These are phyloP conservation scores for Athelia sp. DNA, from an alignment of 1,284 basidiomycete species.

Conservation along the genomic window DNA sequence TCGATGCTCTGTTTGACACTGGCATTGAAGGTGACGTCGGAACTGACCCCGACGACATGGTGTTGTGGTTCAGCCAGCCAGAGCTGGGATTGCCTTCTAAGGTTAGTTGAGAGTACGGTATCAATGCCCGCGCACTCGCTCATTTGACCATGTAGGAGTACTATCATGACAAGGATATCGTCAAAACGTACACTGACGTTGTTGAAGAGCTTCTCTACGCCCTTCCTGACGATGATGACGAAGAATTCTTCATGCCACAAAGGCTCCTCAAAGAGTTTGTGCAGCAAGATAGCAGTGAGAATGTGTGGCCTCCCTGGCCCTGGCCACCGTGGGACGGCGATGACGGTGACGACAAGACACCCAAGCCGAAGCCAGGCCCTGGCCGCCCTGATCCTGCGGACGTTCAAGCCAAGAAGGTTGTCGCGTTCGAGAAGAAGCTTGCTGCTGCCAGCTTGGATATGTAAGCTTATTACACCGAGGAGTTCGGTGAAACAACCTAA, in stretches of 20 bases:
- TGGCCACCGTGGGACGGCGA: slow-evolving; percentile 79
- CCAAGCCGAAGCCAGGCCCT: slow-evolving; percentile 35
- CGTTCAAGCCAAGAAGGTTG: slow-evolving; percentile 68
- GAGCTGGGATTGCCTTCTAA: slow-evolving; percentile 86
- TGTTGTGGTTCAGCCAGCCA: slow-evolving; percentile 83
- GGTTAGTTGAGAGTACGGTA: slow-evolving; percentile 29
- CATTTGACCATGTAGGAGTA: slow-evolving; percentile 63
- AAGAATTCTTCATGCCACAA: slow-evolving; percentile 14
- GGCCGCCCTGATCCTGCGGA: slow-evolving; percentile 46
- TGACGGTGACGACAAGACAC: slow-evolving; percentile 46
- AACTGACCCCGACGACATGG: slow-evolving; percentile 84
- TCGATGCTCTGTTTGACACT: slow-evolving; percentile 76
- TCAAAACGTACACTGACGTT: slow-evolving; percentile 68
- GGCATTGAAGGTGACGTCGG: slow-evolving; percentile 86
- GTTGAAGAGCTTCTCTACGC: slow-evolving; percentile 64
- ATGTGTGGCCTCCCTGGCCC: slow-evolving; percentile 78
- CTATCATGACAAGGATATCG: slow-evolving; percentile 75
- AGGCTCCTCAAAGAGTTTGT: slow-evolving; percentile 14
- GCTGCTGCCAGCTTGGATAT: slow-evolving; percentile 79
- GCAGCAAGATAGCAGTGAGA: slow-evolving; percentile 46
- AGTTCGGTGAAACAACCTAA: too few species aligned
- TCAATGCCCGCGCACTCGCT: too few species aligned
- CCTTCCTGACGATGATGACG: slow-evolving; percentile 51
- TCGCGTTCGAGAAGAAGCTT: slow-evolving; percentile 80
- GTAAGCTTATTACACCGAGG: slow-evolving; percentile 46